phyloP scores from a whole-genome alignment of 2,329 filamentous ascomycete species.

The Fusarium dimerum region DNA sequence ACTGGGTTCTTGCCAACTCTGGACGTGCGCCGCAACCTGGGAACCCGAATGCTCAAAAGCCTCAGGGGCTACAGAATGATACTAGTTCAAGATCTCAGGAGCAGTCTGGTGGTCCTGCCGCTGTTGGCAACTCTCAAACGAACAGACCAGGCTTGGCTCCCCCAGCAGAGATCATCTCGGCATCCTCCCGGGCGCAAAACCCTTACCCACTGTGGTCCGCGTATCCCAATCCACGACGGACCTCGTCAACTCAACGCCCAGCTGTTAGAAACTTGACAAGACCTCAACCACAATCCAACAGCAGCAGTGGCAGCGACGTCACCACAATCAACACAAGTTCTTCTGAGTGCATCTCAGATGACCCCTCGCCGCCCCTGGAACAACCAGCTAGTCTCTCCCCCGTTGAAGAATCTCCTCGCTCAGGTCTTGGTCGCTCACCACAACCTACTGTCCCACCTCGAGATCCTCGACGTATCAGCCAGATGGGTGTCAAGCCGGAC shows the following conservation, averaged over 20 bases:
- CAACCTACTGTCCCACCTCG: conserved; percentile 34
- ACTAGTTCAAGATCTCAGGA: conserved; percentile 19
- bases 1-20: conserved; percentile 52
- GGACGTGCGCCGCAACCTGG: conserved; percentile 30
- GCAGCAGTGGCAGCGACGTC: conserved; percentile 29
- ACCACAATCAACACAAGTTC: conserved; percentile 34
- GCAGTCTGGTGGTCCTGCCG: conserved; percentile 16
- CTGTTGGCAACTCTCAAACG: conserved; percentile 2
- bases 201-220: conserved; percentile 28
- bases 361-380: conserved; percentile 18
- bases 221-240: conserved; percentile 23
- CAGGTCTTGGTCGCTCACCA: conserved; percentile 33
- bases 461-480: conserved; percentile 23
- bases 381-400: conserved; percentile 45
- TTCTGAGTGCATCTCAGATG: conserved; percentile 25
- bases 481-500: conserved; percentile 4
- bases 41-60: conserved; percentile 15
- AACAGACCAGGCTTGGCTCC: conserved; percentile 22
- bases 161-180: conserved; percentile 34
- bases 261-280: conserved; percentile 23
- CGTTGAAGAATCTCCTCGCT: conserved; percentile 48
- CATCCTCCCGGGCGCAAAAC: conserved; percentile 22
- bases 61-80: conserved; percentile 3
- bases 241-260: conserved; percentile 19
- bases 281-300: conserved; percentile 29